phyloP scores from a whole-genome alignment of 345 rosid species.

The Cardiospermum halicacabum region DNA sequence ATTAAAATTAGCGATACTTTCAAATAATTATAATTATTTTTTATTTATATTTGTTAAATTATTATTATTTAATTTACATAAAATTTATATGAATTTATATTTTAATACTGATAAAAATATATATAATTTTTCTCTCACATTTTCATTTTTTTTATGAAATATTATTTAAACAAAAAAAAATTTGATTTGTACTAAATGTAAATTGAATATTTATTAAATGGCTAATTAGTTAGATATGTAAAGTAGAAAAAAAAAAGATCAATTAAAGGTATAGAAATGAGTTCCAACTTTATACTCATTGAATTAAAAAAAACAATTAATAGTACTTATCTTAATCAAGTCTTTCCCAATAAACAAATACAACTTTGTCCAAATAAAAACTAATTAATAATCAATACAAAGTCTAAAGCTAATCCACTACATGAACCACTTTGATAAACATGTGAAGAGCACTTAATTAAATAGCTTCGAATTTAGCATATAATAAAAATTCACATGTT shows the following conservation, averaged over 20 bases:
- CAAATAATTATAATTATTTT: no score
- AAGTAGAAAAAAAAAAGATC: constrained; percentile 11
- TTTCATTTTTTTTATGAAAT: no score
- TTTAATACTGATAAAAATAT: no score
- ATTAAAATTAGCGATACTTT: no score
- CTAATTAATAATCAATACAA: constrained; percentile 5
- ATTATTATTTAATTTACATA: no score
- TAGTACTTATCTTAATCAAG: constrained; percentile 19
- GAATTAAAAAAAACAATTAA: constrained; percentile 11
- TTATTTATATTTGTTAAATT: no score
- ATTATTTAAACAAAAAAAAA: no score
- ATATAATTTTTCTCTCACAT: no score
- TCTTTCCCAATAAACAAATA: constrained; percentile 19
- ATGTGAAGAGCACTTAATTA: constrained; percentile 39
- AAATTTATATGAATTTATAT: no score
- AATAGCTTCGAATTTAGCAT: constrained; percentile 43
- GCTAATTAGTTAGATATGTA: no score
- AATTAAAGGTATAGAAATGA: constrained; percentile 18
- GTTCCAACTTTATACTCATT: constrained; percentile 21
- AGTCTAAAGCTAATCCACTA: constrained; percentile 26
- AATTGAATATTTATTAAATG: no score
- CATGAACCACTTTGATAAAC: constrained; percentile 42
- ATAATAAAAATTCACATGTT: constrained; percentile 41
- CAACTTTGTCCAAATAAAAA: constrained; percentile 17
- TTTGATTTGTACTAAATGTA: no score